Base-by-base conservation (phyloP, 2,329 filamentous ascomycete genomes). In the Dendrostoma leiphaemia region DNA sequence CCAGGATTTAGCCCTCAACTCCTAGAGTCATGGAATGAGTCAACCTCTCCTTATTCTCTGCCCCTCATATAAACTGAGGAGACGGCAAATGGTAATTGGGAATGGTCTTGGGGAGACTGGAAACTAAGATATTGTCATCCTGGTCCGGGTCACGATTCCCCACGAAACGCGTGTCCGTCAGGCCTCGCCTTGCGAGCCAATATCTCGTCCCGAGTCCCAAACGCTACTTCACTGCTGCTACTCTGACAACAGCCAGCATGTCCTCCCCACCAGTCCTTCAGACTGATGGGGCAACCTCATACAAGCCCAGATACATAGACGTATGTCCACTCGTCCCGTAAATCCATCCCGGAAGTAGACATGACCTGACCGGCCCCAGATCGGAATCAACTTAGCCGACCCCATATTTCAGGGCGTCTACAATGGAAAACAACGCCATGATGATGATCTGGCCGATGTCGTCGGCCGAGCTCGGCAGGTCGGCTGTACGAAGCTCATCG, bases 341-440 rank as follows among this genome's bases (percentile, higher is more conserved):
- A 24, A 38, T 49, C 46, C 52, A 40, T 46, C 32, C 17, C 56
- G 26, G 15, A 17, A 12, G 26, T 26, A 19, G 35, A 51, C 8
- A 56, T 40, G 46, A 48, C 37, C 55, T 57, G 55, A 54, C 55
- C 43, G 32, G 51, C 32, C 28, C 26, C 51, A 87, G 84, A 87
- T 99, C 65, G 94, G 93, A 54, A 97, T 99, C 78, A 99, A 99
- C 71, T 82, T 99, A 52, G 89, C 92, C 50, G 94, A 99, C 66
- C 89, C 90, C 49, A 90, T 97, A 56, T 99, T 93, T 71, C 82
- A 84, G 44, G 94, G 94, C 48, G 73, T 82, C 38, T 95, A 97
- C 67, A 87, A 95, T 66, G 90, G 90, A 64, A 91, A 86, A 58
- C 80, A 89, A 61, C 74, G 77, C 24, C 91, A 95, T 63, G 82